These are phyloP conservation scores for Gleditsia sinensis DNA, from an alignment of 306 rosid species.

Conservation along the genomic window DNA sequence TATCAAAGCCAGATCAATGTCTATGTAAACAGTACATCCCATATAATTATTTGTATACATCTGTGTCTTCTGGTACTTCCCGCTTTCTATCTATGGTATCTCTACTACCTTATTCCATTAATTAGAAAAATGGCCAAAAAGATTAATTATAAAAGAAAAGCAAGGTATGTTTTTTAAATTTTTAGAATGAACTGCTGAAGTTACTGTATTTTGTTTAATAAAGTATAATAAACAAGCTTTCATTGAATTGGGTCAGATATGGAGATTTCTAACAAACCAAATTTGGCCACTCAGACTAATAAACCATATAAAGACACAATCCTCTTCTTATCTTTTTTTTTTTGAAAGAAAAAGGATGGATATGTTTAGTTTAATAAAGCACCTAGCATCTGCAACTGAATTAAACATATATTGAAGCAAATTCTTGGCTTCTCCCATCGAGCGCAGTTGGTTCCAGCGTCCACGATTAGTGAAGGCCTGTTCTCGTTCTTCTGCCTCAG, in stretches of 20 bases:
- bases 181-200: constrained; percentile 10
- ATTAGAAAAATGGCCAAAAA: too few species aligned
- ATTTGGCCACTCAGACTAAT: constrained; percentile 1
- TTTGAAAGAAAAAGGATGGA: background rate
- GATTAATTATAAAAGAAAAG: too few species aligned
- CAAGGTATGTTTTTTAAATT: too few species aligned
- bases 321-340: background rate
- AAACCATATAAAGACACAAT: background rate
- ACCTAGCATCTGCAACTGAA: constrained; percentile 91
- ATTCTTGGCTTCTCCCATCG: constrained; percentile 94
- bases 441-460: constrained; percentile 96
- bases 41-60: too few species aligned
- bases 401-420: constrained; percentile 91
- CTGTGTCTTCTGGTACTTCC: too few species aligned
- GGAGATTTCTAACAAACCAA: background rate
- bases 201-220: background rate
- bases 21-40: too few species aligned
- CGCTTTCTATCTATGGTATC: too few species aligned
- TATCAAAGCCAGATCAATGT: too few species aligned
- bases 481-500: constrained; percentile 98
- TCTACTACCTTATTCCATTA: too few species aligned
- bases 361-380: constrained; percentile 21
- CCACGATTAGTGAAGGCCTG: constrained; percentile 86
- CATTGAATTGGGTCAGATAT: constrained; percentile 12
- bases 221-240: background rate